A percentile compares a stretch with the other conserved stretches of the same genome.
These are phyloP conservation scores for Penicillium mononematosum DNA, from an alignment of 495 filamentous ascomycete genomes.

Conservation along the genomic window DNA sequence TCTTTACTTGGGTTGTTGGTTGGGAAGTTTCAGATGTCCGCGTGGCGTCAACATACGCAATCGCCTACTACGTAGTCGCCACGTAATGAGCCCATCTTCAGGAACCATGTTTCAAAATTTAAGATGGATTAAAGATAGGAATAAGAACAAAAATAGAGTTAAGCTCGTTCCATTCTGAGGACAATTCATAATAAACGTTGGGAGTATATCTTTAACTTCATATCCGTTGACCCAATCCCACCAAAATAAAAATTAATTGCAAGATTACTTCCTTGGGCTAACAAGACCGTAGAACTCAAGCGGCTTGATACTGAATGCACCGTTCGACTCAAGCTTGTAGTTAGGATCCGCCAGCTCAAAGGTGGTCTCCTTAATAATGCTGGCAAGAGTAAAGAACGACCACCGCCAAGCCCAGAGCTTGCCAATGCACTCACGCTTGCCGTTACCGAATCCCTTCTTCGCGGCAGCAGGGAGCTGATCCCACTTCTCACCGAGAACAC, in stretches of 20 bases:
- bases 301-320: conserved; percentile 41
- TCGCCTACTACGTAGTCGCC: background rate
- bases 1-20: background rate
- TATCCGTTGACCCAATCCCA: conserved; percentile 2
- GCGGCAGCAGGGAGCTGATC: conserved; percentile 55
- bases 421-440: conserved; percentile 66
- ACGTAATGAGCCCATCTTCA: background rate
- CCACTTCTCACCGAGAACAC: conserved; percentile 66
- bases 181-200: conserved; percentile 5
- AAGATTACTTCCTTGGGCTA: conserved; percentile 33
- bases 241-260: background rate
- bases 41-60: conserved; percentile 15
- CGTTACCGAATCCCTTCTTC: conserved; percentile 71
- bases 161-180: conserved; percentile 6
- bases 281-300: conserved; percentile 36
- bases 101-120: background rate
- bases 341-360: conserved; percentile 44
- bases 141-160: background rate
- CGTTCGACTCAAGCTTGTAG: conserved; percentile 42
- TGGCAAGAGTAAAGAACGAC: conserved; percentile 42
- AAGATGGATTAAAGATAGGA: too few species aligned
- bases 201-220: conserved; percentile 7
- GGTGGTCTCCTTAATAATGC: conserved; percentile 42
- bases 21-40: background rate
- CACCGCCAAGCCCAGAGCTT: conserved; percentile 65